Conservation (phyloP, 495 filamentous ascomycete genomes). For the Neurospora africana region DNA sequence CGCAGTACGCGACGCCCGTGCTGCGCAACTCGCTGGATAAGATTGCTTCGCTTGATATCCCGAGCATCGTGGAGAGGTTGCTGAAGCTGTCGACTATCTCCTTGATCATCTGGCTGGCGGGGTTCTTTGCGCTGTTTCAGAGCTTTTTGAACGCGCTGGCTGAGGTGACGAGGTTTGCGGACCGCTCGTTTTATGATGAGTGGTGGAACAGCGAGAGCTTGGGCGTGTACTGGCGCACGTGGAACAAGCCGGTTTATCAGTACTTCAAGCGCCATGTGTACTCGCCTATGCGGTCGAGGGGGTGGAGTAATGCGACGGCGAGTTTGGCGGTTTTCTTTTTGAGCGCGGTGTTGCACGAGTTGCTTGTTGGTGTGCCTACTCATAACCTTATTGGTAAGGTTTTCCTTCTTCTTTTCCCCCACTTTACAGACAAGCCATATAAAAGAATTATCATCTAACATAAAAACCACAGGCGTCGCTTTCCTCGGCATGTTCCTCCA, state of each 20-base stretch:
- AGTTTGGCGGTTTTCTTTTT: conserved; percentile 73
- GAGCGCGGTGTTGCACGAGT: conserved; percentile 79
- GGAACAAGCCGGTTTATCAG: conserved; percentile 94
- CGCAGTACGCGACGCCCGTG: conserved; percentile 87
- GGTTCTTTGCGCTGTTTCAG: conserved; percentile 95
- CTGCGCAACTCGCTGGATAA: conserved; percentile 80
- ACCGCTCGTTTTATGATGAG: conserved; percentile 88
- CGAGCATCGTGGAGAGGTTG: conserved; percentile 73
- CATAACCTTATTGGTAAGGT: conserved; percentile 79
- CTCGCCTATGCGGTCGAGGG: conserved; percentile 70
- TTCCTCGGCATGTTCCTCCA: conserved; percentile 92
- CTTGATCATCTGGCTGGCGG: conserved; percentile 89
- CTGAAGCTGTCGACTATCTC: conserved; percentile 93
- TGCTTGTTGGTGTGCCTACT: conserved; percentile 88
- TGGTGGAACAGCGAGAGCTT: conserved; percentile 94
- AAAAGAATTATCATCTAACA: background rate
- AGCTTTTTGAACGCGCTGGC: conserved; percentile 80
- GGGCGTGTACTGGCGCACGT: conserved; percentile 84
- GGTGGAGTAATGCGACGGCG: conserved; percentile 56
- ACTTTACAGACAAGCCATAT: background rate
- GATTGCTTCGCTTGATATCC: conserved; percentile 68
- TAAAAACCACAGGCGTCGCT: conserved; percentile 54
- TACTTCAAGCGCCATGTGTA: conserved; percentile 94
- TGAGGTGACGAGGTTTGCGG: conserved; percentile 80
- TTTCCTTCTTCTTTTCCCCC: background rate